Evolutionary conservation across 1,284 basidiomycete genomes (phyloP).

Genomic region (Ustilago xerochloae): DNA sequence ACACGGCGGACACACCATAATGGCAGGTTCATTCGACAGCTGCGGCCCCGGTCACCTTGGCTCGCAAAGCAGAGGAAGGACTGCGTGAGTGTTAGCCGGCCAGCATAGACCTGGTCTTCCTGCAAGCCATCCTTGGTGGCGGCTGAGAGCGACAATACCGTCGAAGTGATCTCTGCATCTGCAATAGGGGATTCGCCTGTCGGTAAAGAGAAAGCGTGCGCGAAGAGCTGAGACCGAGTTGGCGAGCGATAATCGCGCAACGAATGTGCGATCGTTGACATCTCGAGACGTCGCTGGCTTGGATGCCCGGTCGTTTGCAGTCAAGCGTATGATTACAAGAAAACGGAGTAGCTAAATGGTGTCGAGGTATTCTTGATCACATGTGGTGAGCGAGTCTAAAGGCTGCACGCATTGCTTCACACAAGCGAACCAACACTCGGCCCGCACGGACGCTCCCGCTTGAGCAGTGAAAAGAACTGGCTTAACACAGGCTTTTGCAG

Average conservation of each 20-base stretch:
- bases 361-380: not conserved
- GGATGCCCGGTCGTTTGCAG: too few species aligned
- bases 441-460: not conserved
- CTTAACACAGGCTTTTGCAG: too few species aligned
- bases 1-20: slow-evolving; percentile 92
- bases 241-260: slow-evolving; percentile 66
- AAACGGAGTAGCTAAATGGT: not conserved
- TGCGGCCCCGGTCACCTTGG: slow-evolving; percentile 81
- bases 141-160: slow-evolving; percentile 62
- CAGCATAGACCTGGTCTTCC: slow-evolving; percentile 70
- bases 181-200: slow-evolving; percentile 49
- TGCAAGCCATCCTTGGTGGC: slow-evolving; percentile 48
- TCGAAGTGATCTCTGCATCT: slow-evolving; percentile 63
- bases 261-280: slow-evolving; percentile 68
- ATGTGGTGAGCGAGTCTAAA: not conserved
- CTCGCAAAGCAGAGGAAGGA: slow-evolving; percentile 93
- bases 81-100: slow-evolving; percentile 86
- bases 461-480: too few species aligned
- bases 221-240: slow-evolving; percentile 59
- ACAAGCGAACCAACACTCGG: not conserved
- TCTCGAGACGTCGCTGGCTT: slow-evolving; percentile 17
- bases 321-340: not conserved
- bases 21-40: slow-evolving; percentile 89
- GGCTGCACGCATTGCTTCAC: too few species aligned
- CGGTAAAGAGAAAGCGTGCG: slow-evolving; percentile 61